Base-by-base conservation (phyloP, 2,329 filamentous ascomycete species). In the Fusarium gaditjirri region DNA sequence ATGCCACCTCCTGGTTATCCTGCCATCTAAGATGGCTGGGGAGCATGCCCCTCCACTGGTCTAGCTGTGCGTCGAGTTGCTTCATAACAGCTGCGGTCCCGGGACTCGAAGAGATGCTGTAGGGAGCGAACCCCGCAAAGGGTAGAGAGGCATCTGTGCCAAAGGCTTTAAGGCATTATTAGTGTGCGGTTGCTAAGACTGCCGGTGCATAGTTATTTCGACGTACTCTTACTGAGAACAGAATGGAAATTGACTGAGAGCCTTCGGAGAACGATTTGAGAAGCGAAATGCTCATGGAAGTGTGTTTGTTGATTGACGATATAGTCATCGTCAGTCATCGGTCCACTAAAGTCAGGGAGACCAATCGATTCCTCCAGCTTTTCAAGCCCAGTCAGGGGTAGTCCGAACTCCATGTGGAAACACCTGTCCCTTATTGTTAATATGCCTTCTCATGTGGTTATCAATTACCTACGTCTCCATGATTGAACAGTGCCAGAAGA, bases 281-380 rank as follows among this genome's bases (percentile, higher is more conserved):
- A 89, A 5, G 87, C 84, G 76, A 89, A 90, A 72, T 91, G 85
- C 65, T 89, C 86, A 68, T 88, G 85, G 62, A 87, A 88, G 65
- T 89, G 84, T 3, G 86, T 86, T 14, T 82, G 78, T 68, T 88
- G 85, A 67, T 88, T 86, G 25, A 80, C 82, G 17, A 83, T 74
- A 63, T 85, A 82, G 70, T 87, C 85, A 21, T 84, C 83, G 39
- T 85, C 82, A n/a, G 81, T 83, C 33, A 84, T 84, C 4, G 83
- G 80, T 5, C 81, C 82, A 56, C 83, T 84, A 71, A 89, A 89
- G 63, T 84, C 84, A 7, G 89, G 88, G 31, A 90, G 80, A 19
- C 87, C 85, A 8, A 91, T 84, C n/a, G 83, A 71, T 31, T 85
- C 82, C 64, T 90, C 87, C 54, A 88, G 76, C 55, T 82, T 84